These are phyloP conservation scores for Deinandra increscens DNA, from an alignment of 129 eudicot genomes.

Conservation along the genomic window DNA sequence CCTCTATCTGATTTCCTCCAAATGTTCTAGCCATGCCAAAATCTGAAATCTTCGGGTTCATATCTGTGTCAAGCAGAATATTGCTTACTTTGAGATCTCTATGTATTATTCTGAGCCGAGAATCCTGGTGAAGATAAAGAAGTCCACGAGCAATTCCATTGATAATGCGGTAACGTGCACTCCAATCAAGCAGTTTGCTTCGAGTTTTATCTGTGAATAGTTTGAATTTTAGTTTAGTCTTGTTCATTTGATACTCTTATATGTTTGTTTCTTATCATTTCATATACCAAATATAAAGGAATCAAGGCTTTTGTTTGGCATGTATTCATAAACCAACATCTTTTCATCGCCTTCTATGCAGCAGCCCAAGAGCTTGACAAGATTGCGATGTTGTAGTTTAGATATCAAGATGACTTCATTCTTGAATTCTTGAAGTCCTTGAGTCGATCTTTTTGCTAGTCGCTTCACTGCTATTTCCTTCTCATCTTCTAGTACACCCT, in stretches of 20 bases:
- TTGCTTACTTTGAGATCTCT: conserved; percentile 48
- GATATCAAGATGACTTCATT: conserved; percentile 50
- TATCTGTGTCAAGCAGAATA: conserved; percentile 38
- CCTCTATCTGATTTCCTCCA: conserved; percentile 36
- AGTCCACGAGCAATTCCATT: conserved; percentile 46
- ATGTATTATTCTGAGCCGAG: conserved; percentile 44
- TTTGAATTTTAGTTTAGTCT: background rate
- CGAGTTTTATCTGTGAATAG: conserved; percentile 26
- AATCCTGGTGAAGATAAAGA: conserved; percentile 49
- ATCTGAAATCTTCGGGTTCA: conserved; percentile 51
- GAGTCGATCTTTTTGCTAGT: conserved; percentile 45
- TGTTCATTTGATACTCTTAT: background rate
- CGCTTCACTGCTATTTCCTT: conserved; percentile 53
- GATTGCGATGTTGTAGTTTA: conserved; percentile 52
- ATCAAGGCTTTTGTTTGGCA: conserved; percentile 56
- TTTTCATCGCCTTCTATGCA: conserved; percentile 39
- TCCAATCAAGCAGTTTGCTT: conserved; percentile 39
- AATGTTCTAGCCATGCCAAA: conserved; percentile 48
- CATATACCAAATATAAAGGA: conserved; percentile 42
- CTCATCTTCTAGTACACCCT: conserved; percentile 32
- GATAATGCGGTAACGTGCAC: conserved; percentile 29
- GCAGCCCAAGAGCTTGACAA: conserved; percentile 49
- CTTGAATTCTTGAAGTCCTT: conserved; percentile 52
- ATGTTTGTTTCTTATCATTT: background rate
- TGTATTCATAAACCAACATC: conserved; percentile 54